Base-by-base conservation (phyloP, 2,329 filamentous ascomycete species). In the Fusarium illudens region DNA sequence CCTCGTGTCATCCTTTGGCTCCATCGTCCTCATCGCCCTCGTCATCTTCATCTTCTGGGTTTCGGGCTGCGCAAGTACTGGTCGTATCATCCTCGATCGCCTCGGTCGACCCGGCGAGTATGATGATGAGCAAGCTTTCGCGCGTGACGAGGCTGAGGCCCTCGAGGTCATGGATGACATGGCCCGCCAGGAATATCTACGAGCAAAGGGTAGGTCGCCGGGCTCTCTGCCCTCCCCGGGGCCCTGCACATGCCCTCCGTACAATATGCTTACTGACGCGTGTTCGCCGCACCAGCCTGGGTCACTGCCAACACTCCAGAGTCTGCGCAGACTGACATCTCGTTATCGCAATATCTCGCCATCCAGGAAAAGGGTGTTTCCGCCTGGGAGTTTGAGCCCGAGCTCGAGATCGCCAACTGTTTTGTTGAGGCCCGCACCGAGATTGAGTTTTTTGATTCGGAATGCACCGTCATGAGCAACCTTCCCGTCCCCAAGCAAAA, bases 331-430 rank as follows among this genome's bases (percentile, higher is more conserved):
- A 98, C 96, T 71, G 96, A 99, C 77, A 99, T 99, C 69, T 98
- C 96, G 20, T 83, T 99, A 68, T 98, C 96, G 33, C 96, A 99
- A 78, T 98, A 97, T 78, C 87, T 99, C 62, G 96, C 96, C 39
- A 99, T 99, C 71, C 96, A 99, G 82, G 96, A 99, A 83, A 99
- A 99, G 80, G 96, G 96, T 52, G 95, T 99, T n/a, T 97, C 96
- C 6, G 96, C 96, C 7, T 99, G 96, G 96, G 96, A 99, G 79
- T 99, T 99, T 75, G 96, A 98, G 79, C 96, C 96, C n/a, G 96
- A 99, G 79, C 83, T 98, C 33, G 96, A 99, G 80, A 97, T 98
- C 71, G 96, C 96, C 71, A 98, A 98, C 80, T 99, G 96, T 80
- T 99, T 99, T 77, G 96, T 99, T 68, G 95, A 99, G 80, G 95